Base-by-base conservation (phyloP, 2,329 filamentous ascomycete species). In the Aspergillus luchuensis region DNA sequence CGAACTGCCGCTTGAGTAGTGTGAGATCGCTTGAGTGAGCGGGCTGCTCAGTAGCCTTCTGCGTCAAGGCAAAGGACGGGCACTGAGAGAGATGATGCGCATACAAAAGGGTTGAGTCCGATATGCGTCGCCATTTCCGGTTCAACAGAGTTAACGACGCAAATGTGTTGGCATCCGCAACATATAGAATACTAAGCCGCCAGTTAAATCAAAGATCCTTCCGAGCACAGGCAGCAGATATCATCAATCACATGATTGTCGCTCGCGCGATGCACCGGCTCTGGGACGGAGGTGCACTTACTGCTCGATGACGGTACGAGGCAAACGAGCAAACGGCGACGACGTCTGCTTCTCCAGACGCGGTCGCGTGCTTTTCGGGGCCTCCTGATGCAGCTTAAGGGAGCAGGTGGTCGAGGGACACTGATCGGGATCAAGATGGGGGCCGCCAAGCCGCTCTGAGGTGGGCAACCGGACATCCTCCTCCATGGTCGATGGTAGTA, bases 1-100 rank as follows among this genome's bases (percentile, higher is more conserved):
- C 83, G 70, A 95, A 93, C 25, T 85, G 80, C 19, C 81, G 82
- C 59, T 90, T 89, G 33, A 94, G 79, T 19, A 75, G 76, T 48
- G 84, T 81, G 5, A 94, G 79, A 57, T 78, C 77, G 39, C 80
- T 74, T 58, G 85, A 81, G 17, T 69, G 67, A 33, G 71, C 71
- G 3, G 72, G 69, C 3, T 64, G 68, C 25, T 71, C 67, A 43
- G 71, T 72, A 33, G 73, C 67, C 58, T 74, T 76, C 54, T 73
- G 71, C 23, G 70, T 72, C 59, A 77, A 67, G 36, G 78, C 71
- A 61, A 76, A 80, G 19, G 79, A 76, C 15, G 77, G 74, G 69
- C 77, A 81, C 58, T 72, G 72, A 38, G 77, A 74, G 43, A 82
- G 72, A 58, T 82, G 80, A 63, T 81, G 70, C 19, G 76, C 75